Evolutionary conservation across 257 asterid genomes (phyloP).

Genomic region (Avicennia marina): DNA sequence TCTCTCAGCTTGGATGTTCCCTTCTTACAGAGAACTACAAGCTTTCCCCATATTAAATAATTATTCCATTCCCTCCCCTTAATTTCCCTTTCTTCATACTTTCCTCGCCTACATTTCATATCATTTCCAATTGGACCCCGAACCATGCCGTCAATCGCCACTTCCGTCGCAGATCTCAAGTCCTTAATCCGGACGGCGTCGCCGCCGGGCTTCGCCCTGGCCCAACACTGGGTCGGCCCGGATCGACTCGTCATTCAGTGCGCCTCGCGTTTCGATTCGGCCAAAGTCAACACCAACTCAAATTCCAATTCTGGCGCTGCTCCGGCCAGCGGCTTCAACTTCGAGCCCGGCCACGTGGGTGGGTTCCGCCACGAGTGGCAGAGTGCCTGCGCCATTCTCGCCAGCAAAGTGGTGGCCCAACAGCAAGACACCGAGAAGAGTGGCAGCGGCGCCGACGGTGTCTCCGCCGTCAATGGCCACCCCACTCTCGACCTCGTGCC

Average conservation of each 20-base stretch:
- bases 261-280: slow-evolving; percentile 37
- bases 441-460: slow-evolving; percentile 43
- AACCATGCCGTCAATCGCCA: slow-evolving; percentile 29
- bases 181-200: slow-evolving; percentile 23
- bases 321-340: no score
- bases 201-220: slow-evolving; percentile 15
- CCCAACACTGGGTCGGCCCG: slow-evolving; percentile 23
- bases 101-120: not conserved
- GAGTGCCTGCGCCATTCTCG: slow-evolving; percentile 83
- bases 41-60: slow-evolving; percentile 6
- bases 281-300: slow-evolving; percentile 18
- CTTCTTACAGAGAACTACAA: slow-evolving; percentile 37
- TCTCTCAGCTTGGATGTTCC: slow-evolving; percentile 78
- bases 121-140: not conserved
- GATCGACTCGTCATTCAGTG: slow-evolving; percentile 23
- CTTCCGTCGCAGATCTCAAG: slow-evolving; percentile 31
- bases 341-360: slow-evolving; percentile 44
- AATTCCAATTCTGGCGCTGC: slow-evolving; percentile 8
- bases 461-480: slow-evolving; percentile 69
- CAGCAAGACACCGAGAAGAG: slow-evolving; percentile 62
- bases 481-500: slow-evolving; percentile 61
- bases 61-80: not conserved
- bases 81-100: not conserved
- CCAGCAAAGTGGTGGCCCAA: slow-evolving; percentile 79
- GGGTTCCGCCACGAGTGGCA: slow-evolving; percentile 81